Conservation (phyloP, 768 basidiomycete genomes). For the Auricularia cornea region DNA sequence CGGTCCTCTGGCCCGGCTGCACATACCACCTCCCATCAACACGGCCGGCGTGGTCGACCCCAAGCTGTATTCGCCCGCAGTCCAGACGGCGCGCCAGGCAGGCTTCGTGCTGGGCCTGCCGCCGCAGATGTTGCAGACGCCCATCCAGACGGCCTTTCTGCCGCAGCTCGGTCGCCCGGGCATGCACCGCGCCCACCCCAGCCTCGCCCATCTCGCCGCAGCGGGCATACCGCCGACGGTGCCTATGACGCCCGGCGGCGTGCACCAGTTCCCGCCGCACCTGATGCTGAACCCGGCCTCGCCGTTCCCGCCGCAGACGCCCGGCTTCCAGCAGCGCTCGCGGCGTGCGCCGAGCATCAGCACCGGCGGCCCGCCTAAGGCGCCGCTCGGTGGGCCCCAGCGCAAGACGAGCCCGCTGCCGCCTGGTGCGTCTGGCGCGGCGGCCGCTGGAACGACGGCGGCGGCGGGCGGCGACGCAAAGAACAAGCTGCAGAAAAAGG, state of each 20-base stretch:
- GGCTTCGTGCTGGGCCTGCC: slow-evolving; percentile 38
- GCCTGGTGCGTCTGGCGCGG: slow-evolving; percentile 16
- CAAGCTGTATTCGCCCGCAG: slow-evolving; percentile 54
- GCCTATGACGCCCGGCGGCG: slow-evolving; percentile 53
- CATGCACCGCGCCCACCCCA: slow-evolving; percentile 49
- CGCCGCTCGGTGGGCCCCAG: slow-evolving; percentile 69
- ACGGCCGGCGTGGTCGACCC: slow-evolving; percentile 37
- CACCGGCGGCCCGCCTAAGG: slow-evolving; percentile 84
- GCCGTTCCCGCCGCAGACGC: slow-evolving; percentile 20
- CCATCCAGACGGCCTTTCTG: slow-evolving; percentile 61
- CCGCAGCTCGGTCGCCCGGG: slow-evolving; percentile 39
- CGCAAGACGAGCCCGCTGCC: slow-evolving; percentile 63
- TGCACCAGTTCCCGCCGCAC: slow-evolving; percentile 46
- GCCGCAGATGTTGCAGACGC: slow-evolving; percentile 49
- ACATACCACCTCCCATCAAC: slow-evolving; percentile 44
- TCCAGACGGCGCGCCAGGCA: slow-evolving; percentile 52
- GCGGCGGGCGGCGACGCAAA: slow-evolving; percentile 13
- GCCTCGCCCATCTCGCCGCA: slow-evolving; percentile 55
- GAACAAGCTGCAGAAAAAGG: slow-evolving; percentile 50
- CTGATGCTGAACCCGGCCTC: slow-evolving; percentile 34
- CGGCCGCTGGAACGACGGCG: too few relatives aligned
- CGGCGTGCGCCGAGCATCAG: slow-evolving; percentile 59
- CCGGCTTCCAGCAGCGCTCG: slow-evolving; percentile 47
- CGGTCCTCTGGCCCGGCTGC: slow-evolving; percentile 39
- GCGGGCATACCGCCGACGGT: slow-evolving; percentile 46